Conservation (phyloP, 1,139 yeast species). For the Yamadazyma atlantica region DNA sequence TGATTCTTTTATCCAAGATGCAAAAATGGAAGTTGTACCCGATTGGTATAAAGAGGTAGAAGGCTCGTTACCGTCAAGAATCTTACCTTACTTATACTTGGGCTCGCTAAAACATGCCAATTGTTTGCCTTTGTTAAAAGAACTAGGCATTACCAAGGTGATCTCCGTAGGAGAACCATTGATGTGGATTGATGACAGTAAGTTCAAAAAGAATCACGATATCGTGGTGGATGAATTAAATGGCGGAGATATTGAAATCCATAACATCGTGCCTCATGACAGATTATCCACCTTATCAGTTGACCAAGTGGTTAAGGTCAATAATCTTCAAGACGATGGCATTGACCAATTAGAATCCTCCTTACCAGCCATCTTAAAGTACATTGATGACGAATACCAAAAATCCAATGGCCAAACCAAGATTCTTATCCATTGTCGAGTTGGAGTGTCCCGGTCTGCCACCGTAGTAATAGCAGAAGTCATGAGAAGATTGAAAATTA, state of each 20-base stretch:
- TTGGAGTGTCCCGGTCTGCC: slow-evolving; percentile 52
- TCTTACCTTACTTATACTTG: slow-evolving; percentile 78
- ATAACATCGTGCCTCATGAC: slow-evolving; percentile 22
- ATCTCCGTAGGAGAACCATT: slow-evolving; percentile 86
- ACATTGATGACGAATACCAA: slow-evolving; percentile 33
- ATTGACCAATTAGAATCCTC: slow-evolving; percentile 41
- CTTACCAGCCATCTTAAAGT: slow-evolving; percentile 36
- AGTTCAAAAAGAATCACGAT: slow-evolving; percentile 28
- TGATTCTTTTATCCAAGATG: slow-evolving; percentile 5
- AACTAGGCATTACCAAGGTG: slow-evolving; percentile 70
- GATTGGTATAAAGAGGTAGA: slow-evolving; percentile 47
- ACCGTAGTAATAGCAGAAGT: slow-evolving; percentile 52
- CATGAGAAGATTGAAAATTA: slow-evolving; percentile 38
- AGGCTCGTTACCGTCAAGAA: slow-evolving; percentile 72
- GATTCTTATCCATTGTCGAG: slow-evolving; percentile 48
- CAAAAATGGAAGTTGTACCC: slow-evolving; percentile 5
- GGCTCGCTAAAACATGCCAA: slow-evolving; percentile 87
- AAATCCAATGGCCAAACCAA: slow-evolving; percentile 30
- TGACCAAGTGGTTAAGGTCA: slow-evolving; percentile 42
- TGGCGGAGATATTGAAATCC: slow-evolving; percentile 35
- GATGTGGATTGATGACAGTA: slow-evolving; percentile 52
- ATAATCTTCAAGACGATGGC: slow-evolving; percentile 50
- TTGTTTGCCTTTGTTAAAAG: slow-evolving; percentile 58
- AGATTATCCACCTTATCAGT: slow-evolving; percentile 14
- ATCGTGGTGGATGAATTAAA: slow-evolving; percentile 24